phyloP scores from a whole-genome alignment of 495 filamentous ascomycete genomes.

The Penicillium pulvis region DNA sequence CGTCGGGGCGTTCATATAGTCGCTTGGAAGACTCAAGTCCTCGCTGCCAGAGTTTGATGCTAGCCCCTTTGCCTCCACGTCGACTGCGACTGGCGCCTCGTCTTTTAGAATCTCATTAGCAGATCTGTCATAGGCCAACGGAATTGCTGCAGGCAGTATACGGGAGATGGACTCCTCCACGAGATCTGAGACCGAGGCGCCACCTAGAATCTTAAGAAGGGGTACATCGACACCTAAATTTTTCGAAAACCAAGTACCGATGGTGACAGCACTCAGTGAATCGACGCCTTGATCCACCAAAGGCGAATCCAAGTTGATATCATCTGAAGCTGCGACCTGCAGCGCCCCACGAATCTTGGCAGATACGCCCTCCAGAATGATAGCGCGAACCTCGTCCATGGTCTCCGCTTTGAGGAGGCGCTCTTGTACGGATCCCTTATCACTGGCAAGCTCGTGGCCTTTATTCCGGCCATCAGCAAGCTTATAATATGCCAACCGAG shows the following conservation, averaged over 20 bases:
- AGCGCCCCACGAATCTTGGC: background rate
- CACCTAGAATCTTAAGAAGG: slow-evolving; percentile 2
- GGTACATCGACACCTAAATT: slow-evolving; percentile 4
- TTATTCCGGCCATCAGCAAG: no score
- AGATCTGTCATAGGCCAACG: background rate
- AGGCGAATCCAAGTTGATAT: background rate
- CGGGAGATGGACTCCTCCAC: background rate
- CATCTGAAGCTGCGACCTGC: background rate
- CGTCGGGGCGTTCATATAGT: no score
- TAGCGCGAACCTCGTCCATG: background rate
- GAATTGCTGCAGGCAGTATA: background rate
- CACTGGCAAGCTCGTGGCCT: no score
- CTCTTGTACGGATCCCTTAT: background rate
- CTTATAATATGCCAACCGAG: no score
- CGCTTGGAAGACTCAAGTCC: no score
- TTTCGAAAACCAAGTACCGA: slow-evolving; percentile 10
- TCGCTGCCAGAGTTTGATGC: no score
- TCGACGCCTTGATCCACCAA: slow-evolving; percentile 7
- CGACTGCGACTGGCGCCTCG: background rate
- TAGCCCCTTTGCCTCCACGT: no score
- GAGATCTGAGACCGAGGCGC: slow-evolving; percentile 1
- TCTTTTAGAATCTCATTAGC: background rate
- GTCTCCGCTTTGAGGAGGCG: background rate
- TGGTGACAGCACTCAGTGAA: slow-evolving; percentile 3
- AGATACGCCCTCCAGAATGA: slow-evolving; percentile 5